A percentile compares a stretch with the other conserved stretches of the same genome.
Evolutionary conservation across 2,329 filamentous ascomycete species (phyloP).

Genomic region (Ilyonectria mors-panacis): DNA sequence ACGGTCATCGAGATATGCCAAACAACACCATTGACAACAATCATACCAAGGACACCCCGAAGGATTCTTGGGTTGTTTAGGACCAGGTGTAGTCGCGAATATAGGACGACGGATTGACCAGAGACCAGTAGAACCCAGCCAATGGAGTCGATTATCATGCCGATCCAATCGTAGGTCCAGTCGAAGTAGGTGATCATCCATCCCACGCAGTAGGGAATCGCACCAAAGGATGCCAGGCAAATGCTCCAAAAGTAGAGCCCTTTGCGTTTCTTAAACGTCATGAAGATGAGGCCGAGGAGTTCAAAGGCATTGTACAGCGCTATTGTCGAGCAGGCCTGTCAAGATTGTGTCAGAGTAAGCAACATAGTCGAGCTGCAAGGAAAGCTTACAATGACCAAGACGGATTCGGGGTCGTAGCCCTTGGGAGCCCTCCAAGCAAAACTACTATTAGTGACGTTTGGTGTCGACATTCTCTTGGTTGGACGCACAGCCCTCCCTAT

Average conservation of each 20-base stretch:
- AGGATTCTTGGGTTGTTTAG: constrained; percentile 64
- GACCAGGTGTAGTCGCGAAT: constrained; percentile 73
- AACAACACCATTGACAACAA: constrained; percentile 66
- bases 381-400: background rate
- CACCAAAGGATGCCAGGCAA: constrained; percentile 49
- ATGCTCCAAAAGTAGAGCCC: constrained; percentile 56
- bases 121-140: constrained; percentile 66
- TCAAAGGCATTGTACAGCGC: constrained; percentile 46
- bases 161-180: constrained; percentile 13
- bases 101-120: constrained; percentile 72
- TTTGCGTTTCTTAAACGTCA: constrained; percentile 45
- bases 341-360: background rate
- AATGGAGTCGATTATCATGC: constrained; percentile 36
- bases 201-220: constrained; percentile 56
- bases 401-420: background rate
- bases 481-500: background rate
- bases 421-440: background rate
- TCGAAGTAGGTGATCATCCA: constrained; percentile 59
- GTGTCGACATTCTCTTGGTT: background rate
- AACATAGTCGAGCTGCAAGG: background rate
- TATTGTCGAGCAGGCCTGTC: background rate
- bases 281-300: constrained; percentile 48
- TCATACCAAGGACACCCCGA: constrained; percentile 67
- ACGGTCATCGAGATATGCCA: constrained; percentile 67
- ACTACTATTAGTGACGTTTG: background rate